Percentiles rank a stretch among this genome's conserved stretches.
These are phyloP conservation scores for Coemansia furcata DNA, from an alignment of 192 early-diverging fungal genomes.

Conservation along the genomic window DNA sequence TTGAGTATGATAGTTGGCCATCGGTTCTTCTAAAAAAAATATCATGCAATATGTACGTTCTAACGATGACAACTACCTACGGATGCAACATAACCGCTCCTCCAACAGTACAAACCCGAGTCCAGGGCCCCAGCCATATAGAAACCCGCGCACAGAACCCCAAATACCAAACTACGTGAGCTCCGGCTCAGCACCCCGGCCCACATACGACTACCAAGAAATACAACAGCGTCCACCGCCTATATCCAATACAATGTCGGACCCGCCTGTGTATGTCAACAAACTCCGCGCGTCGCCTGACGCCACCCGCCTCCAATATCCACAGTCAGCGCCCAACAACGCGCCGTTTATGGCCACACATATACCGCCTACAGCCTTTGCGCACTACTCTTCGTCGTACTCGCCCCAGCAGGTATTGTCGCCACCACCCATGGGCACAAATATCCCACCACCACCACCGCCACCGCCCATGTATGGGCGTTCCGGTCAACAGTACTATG, in stretches of 20 bases:
- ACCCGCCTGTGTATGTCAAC: background rate
- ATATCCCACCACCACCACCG: background rate
- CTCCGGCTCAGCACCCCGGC: background rate
- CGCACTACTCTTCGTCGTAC: background rate
- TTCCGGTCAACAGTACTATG: background rate
- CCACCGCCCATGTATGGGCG: background rate
- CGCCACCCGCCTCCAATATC: background rate
- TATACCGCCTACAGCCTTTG: background rate
- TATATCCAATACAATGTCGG: conserved; percentile 6
- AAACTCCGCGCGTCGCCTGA: background rate
- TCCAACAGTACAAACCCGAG: conserved; percentile 9
- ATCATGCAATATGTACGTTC: conserved; percentile 28
- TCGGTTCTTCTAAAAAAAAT: background rate
- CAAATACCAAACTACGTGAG: background rate
- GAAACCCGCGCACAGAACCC: conserved; percentile 18
- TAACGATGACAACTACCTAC: conserved; percentile 38
- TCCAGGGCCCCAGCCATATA: conserved; percentile 41
- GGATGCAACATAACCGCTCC: conserved; percentile 19
- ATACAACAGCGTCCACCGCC: conserved; percentile 6
- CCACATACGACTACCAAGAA: conserved; percentile 17
- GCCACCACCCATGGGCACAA: background rate
- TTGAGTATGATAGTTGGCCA: background rate
- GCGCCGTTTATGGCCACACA: background rate
- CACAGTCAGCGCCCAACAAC: background rate
- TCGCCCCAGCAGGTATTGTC: background rate